Conservation (phyloP, 2,329 filamentous ascomycete species). For the Reticulascus tulasneorum region DNA sequence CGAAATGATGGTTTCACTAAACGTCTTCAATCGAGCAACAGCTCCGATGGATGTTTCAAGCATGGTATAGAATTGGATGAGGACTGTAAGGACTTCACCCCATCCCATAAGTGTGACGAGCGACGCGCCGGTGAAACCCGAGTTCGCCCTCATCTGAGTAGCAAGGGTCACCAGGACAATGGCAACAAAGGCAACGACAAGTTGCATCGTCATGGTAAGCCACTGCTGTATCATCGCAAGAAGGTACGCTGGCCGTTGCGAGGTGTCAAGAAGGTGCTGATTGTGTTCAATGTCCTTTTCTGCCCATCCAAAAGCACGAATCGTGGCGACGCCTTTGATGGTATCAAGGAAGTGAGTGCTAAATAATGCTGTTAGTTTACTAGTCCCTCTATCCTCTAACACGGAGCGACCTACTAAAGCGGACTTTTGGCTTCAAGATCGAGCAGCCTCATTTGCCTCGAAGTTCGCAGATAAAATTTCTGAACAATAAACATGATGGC, state of each 20-base stretch:
- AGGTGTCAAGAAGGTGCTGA: slow-evolving; percentile 41
- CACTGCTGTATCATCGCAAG: slow-evolving; percentile 52
- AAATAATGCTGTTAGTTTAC: too few species aligned
- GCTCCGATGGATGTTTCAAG: slow-evolving; percentile 20
- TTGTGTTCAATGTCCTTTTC: slow-evolving; percentile 37
- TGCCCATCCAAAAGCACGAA: slow-evolving; percentile 52
- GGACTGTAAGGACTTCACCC: slow-evolving; percentile 19
- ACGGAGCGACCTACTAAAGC: slow-evolving; percentile 46
- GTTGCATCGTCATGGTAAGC: slow-evolving; percentile 45
- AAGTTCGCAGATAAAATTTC: slow-evolving; percentile 52
- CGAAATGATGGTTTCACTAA: slow-evolving; percentile 11
- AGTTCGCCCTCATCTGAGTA: slow-evolving; percentile 29
- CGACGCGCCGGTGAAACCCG: slow-evolving; percentile 28
- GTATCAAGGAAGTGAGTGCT: slow-evolving; percentile 46
- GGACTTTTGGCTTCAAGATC: slow-evolving; percentile 55
- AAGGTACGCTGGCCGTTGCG: slow-evolving; percentile 51
- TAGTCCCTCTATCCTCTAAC: slow-evolving; percentile 4
- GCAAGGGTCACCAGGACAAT: slow-evolving; percentile 43
- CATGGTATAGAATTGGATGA: slow-evolving; percentile 26
- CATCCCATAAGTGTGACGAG: slow-evolving; percentile 30
- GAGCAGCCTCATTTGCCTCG: slow-evolving; percentile 50
- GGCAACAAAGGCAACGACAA: slow-evolving; percentile 43
- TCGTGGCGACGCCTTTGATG: slow-evolving; percentile 45
- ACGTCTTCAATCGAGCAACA: slow-evolving; percentile 15
- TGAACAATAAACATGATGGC: slow-evolving; percentile 43